Evolutionary conservation across 2,329 filamentous ascomycete species (phyloP).

Genomic region (Gyromitra esculenta): DNA sequence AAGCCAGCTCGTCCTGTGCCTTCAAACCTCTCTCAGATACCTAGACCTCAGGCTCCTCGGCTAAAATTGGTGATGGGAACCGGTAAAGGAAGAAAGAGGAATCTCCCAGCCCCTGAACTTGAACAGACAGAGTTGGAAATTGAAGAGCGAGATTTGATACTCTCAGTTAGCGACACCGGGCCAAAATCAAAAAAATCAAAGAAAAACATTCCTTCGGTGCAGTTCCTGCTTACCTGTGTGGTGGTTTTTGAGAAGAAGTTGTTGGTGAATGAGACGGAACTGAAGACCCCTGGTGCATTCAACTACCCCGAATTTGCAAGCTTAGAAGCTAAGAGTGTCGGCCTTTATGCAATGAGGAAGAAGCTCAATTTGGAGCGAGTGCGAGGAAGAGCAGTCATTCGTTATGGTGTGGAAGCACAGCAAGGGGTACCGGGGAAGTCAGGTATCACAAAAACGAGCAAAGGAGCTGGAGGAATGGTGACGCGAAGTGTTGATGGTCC

Average conservation of each 20-base stretch:
- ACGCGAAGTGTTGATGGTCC: constrained; percentile 3
- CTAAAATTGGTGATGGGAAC: constrained; percentile 1
- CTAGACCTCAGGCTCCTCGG: neutral
- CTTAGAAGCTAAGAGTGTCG: neutral
- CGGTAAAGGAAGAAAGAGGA: neutral
- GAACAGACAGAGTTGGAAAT: neutral
- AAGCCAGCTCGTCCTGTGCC: neutral
- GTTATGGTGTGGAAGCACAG: neutral
- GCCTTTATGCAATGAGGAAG: neutral
- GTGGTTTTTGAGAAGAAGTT: constrained; percentile 1
- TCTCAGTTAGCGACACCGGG: constrained; percentile 1
- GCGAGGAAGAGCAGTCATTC: neutral
- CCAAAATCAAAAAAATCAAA: constrained; percentile 5
- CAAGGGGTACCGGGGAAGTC: neutral
- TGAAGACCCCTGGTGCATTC: neutral
- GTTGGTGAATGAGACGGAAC: constrained; percentile 1
- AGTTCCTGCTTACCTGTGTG: neutral
- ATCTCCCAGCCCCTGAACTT: constrained; percentile 1
- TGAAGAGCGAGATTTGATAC: neutral
- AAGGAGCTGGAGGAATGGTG: constrained; percentile 2
- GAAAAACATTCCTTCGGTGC: neutral
- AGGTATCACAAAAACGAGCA: neutral
- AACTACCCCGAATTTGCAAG: neutral
- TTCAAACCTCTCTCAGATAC: constrained; percentile 1
- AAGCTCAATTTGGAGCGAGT: constrained; percentile 3